Percentiles rank a stretch among this genome's conserved stretches.
These are phyloP conservation scores for Aspergillus fructus DNA, from an alignment of 2,329 filamentous ascomycete genomes.

Conservation along the genomic window DNA sequence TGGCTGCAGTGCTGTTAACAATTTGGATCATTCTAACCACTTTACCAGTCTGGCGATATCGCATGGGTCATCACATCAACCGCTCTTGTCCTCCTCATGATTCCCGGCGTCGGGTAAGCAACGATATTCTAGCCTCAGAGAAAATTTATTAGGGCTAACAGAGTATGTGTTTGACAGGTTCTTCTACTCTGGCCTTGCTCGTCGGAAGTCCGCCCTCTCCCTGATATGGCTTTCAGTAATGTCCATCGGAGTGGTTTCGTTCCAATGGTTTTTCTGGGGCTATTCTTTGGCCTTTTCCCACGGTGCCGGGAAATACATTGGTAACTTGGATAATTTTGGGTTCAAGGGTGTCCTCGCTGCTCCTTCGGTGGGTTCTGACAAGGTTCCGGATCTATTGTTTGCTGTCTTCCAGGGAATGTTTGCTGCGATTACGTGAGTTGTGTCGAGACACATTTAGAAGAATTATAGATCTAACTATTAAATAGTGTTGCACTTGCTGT, in stretches of 20 bases:
- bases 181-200: constrained; percentile 89
- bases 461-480: constrained; percentile 14
- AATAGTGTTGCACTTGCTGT: constrained; percentile 74
- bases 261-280: constrained; percentile 97
- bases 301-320: constrained; percentile 71
- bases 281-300: constrained; percentile 83
- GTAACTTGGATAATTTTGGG: constrained; percentile 75
- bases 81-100: constrained; percentile 85
- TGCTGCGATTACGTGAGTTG: constrained; percentile 75
- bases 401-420: constrained; percentile 65
- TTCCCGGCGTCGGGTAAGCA: constrained; percentile 76
- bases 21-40: neutral
- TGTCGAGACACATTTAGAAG: neutral
- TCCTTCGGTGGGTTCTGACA: constrained; percentile 70
- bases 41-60: constrained; percentile 69
- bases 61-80: constrained; percentile 76
- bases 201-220: constrained; percentile 83
- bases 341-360: constrained; percentile 72
- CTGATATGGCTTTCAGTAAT: constrained; percentile 84
- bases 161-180: constrained; percentile 53
- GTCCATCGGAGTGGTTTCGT: constrained; percentile 73
- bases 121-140: neutral
- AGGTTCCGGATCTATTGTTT: constrained; percentile 80
- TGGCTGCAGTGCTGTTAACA: no score
- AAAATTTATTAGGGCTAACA: neutral